phyloP scores from a whole-genome alignment of 2,329 filamentous ascomycete genomes.

The Orbilia brochopaga region DNA sequence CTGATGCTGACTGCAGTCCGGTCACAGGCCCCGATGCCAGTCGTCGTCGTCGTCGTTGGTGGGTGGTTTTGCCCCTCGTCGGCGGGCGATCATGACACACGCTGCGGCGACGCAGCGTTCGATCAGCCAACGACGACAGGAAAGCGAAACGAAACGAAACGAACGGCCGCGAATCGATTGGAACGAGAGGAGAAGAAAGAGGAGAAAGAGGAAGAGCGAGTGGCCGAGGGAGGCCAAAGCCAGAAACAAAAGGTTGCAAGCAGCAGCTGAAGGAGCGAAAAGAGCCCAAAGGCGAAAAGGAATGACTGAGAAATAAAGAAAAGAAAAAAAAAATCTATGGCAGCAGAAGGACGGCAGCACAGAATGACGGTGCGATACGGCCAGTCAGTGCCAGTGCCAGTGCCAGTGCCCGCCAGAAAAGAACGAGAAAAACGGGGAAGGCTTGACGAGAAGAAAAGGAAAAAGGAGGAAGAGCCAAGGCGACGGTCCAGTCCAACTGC shows the following conservation, averaged over 20 bases:
- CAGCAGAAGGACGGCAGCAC: neutral
- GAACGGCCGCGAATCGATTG: constrained; percentile 1
- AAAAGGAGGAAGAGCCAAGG: neutral
- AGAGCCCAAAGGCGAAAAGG: constrained; percentile 9
- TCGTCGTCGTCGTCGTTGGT: constrained; percentile 3
- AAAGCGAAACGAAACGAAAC: neutral
- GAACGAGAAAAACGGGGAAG: constrained; percentile 15
- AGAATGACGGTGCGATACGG: neutral
- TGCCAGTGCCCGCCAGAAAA: neutral
- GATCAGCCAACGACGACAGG: neutral
- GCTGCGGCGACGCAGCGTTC: neutral
- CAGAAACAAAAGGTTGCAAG: neutral
- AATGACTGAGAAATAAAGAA: constrained; percentile 1
- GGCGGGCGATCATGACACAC: neutral
- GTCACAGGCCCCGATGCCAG: constrained; percentile 2
- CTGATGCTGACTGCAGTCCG: constrained; percentile 15
- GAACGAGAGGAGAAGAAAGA: neutral
- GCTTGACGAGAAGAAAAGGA: constrained; percentile 19
- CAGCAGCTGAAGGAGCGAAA: constrained; percentile 4
- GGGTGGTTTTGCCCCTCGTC: constrained; percentile 25
- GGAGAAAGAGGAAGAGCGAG: neutral
- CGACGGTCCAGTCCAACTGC: constrained; percentile 4
- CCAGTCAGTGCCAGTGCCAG: neutral
- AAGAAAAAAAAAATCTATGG: constrained; percentile 6
- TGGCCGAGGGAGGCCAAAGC: neutral